Conservation (phyloP, 176 grass and related monocot genomes). For the Carex parvula region DNA sequence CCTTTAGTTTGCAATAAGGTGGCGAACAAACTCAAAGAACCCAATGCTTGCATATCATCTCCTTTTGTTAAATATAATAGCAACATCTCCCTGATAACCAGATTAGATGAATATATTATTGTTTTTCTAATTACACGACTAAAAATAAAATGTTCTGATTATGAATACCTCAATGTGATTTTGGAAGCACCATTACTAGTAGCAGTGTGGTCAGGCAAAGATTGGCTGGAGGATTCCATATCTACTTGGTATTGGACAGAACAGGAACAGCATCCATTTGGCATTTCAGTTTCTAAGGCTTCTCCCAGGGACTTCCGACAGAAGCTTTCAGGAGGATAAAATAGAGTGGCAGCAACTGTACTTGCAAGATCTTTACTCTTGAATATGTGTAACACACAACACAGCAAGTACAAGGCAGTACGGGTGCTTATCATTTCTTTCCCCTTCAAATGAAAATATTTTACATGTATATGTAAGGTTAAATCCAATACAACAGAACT, state of each 20-base stretch:
- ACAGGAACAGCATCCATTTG: constrained; percentile 45
- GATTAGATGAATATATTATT: constrained; percentile 13
- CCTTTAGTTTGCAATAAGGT: constrained; percentile 99
- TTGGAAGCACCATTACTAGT: constrained; percentile 47
- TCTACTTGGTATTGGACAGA: constrained; percentile 7
- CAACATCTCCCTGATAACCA: constrained; percentile 75
- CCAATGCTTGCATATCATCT: constrained; percentile 75
- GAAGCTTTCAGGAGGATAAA: constrained; percentile 57
- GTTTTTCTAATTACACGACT: not conserved
- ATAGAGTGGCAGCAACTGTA: constrained; percentile 73
- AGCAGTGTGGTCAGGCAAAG: constrained; percentile 29
- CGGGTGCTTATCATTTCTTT: constrained; percentile 52
- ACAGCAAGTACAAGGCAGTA: constrained; percentile 90
- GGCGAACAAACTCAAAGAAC: constrained; percentile 87
- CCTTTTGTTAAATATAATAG: constrained; percentile 63
- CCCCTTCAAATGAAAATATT: constrained; percentile 53
- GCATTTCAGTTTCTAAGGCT: constrained; percentile 31
- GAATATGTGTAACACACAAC: constrained; percentile 94
- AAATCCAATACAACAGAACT: not conserved
- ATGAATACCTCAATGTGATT: constrained; percentile 64
- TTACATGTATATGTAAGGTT: constrained; percentile 14
- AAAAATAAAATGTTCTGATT: not conserved
- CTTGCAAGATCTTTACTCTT: constrained; percentile 94
- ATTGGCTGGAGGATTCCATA: constrained; percentile 27
- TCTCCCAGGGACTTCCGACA: constrained; percentile 9